These are phyloP conservation scores for Termitomyces sp. DNA, from an alignment of 1,284 basidiomycete genomes.

Conservation along the genomic window DNA sequence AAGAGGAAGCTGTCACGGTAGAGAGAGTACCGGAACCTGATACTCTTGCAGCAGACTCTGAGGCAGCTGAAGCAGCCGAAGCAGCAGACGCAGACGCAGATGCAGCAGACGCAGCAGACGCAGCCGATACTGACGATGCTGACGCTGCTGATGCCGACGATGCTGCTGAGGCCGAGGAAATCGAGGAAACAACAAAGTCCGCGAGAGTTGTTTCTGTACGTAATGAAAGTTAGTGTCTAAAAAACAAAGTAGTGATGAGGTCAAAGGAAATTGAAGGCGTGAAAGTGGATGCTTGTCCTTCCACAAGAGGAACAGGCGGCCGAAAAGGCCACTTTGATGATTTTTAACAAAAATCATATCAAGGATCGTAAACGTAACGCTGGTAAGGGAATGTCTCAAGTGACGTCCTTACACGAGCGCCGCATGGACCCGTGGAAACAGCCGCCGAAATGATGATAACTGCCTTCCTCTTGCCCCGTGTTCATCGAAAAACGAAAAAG, in stretches of 20 bases:
- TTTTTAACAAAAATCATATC: background rate
- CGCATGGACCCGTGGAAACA: background rate
- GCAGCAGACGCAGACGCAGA: slow-evolving; percentile 14
- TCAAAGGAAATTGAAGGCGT: background rate
- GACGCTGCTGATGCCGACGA: slow-evolving; percentile 25
- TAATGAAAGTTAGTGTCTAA: slow-evolving; percentile 12
- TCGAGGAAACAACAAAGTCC: slow-evolving; percentile 51
- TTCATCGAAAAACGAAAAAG: background rate
- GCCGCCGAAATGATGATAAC: background rate
- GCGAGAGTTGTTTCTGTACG: slow-evolving; percentile 65
- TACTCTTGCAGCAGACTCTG: background rate
- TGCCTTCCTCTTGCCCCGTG: background rate
- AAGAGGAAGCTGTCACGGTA: slow-evolving; percentile 1
- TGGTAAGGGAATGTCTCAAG: background rate
- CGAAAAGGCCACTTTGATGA: background rate
- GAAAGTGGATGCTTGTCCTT: too few relatives aligned
- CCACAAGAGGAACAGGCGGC: background rate
- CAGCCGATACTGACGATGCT: slow-evolving; percentile 3
- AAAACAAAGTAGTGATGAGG: background rate
- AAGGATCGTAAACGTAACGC: background rate
- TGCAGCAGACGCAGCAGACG: slow-evolving; percentile 5
- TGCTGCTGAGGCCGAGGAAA: slow-evolving; percentile 36
- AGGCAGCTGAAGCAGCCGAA: background rate
- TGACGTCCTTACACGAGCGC: background rate
- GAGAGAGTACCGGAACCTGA: background rate